These are phyloP conservation scores for Macrophomina pseudophaseolina DNA, from an alignment of 2,329 filamentous ascomycete genomes.

Conservation along the genomic window DNA sequence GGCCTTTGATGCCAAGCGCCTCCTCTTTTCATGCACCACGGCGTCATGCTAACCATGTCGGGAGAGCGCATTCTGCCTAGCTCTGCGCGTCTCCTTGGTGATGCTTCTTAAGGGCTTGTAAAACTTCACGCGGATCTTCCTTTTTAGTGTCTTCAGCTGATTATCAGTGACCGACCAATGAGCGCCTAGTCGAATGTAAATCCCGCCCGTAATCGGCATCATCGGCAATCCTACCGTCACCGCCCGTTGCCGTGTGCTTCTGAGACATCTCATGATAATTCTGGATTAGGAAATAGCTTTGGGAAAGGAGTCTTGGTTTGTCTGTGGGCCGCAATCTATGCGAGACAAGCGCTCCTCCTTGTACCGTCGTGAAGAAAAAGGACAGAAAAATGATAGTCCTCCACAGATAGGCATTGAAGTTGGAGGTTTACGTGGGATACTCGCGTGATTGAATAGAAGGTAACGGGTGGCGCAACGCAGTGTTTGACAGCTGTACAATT, in stretches of 20 bases:
- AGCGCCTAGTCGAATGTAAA: constrained; percentile 12
- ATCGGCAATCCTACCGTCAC: constrained; percentile 17
- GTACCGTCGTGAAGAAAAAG: neutral
- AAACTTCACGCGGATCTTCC: neutral
- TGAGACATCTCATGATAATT: constrained; percentile 15
- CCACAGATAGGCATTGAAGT: neutral
- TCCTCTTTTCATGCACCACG: neutral
- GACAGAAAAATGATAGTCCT: neutral
- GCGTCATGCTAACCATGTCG: neutral
- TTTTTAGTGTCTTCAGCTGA: neutral
- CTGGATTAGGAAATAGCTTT: neutral
- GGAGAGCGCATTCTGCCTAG: neutral
- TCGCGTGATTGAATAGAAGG: neutral
- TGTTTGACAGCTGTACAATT: constrained; percentile 26
- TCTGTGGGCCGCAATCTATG: neutral
- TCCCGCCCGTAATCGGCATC: constrained; percentile 15
- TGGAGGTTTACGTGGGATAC: no score
- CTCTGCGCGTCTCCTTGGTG: neutral
- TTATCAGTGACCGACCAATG: neutral
- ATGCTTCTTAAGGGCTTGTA: neutral
- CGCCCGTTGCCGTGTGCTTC: constrained; percentile 18
- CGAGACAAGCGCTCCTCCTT: neutral
- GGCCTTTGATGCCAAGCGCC: constrained; percentile 14
- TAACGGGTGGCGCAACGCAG: neutral
- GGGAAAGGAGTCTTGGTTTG: neutral